Evolutionary conservation across 2,329 filamentous ascomycete species (phyloP).

Genomic region (Aspergillus chevalieri): DNA sequence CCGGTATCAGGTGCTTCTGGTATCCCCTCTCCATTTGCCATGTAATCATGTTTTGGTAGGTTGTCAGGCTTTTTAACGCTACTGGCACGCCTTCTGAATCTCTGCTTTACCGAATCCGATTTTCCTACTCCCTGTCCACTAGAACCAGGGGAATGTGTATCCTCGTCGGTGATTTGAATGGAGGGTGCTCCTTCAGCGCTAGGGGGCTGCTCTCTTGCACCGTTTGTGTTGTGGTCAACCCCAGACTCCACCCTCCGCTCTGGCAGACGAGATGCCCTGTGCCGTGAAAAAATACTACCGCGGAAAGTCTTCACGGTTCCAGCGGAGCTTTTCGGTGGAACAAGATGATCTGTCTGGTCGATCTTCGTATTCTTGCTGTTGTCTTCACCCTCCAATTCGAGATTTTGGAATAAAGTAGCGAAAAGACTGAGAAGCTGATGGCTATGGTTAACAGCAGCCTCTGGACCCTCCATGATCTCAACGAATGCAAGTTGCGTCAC

Average conservation of each 20-base stretch:
- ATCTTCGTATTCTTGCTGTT: conserved; percentile 23
- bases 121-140: conserved; percentile 21
- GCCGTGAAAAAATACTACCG: conserved; percentile 71
- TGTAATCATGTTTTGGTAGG: conserved; percentile 15
- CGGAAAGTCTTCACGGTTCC: conserved; percentile 65
- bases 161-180: conserved; percentile 70
- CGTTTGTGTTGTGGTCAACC: conserved; percentile 17
- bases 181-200: conserved; percentile 53
- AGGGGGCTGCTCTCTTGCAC: conserved; percentile 13
- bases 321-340: conserved; percentile 62
- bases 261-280: conserved; percentile 42
- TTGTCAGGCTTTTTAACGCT: conserved; percentile 23
- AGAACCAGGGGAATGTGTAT: conserved; percentile 26
- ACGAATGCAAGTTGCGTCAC: conserved; percentile 86
- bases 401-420: conserved; percentile 68
- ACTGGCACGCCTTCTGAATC: conserved; percentile 27
- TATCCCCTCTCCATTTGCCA: conserved; percentile 17
- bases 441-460: conserved; percentile 80
- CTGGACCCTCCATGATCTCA: conserved; percentile 75
- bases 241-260: conserved; percentile 40
- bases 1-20: neutral
- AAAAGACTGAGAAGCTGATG: conserved; percentile 80
- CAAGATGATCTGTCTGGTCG: conserved; percentile 29
- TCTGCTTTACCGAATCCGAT: conserved; percentile 26
- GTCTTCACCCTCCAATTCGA: conserved; percentile 35